Evolutionary conservation across 345 rosid species (phyloP).

Genomic region (Hibiscus tridactylites): DNA sequence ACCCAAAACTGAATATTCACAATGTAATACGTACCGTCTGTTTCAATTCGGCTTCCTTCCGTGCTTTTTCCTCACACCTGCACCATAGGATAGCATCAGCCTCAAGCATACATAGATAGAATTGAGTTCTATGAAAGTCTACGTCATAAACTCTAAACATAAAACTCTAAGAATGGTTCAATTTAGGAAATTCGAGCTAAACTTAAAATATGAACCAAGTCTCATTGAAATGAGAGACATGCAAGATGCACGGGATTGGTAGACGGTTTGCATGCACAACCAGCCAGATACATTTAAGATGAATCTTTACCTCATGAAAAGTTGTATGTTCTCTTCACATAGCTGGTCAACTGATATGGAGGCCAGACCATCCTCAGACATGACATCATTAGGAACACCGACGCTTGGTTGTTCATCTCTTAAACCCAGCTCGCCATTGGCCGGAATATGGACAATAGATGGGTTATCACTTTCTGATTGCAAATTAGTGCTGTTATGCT

Average conservation of each 20-base stretch:
- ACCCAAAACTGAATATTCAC: background rate
- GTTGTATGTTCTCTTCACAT: conserved; percentile 64
- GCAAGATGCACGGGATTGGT: background rate
- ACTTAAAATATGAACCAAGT: background rate
- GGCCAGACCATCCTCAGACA: no score
- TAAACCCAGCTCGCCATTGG: conserved; percentile 8
- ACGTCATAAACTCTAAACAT: no score
- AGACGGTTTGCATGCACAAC: background rate
- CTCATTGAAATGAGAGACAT: background rate
- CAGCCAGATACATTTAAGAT: conserved; percentile 7
- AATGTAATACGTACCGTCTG: conserved; percentile 28
- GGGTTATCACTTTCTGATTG: conserved; percentile 22
- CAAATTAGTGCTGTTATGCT: conserved; percentile 10
- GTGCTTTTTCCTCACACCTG: conserved; percentile 64
- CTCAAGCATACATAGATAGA: background rate
- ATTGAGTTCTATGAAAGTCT: background rate
- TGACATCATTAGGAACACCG: background rate
- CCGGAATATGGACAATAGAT: conserved; percentile 10
- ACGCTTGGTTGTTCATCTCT: conserved; percentile 10
- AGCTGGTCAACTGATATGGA: conserved; percentile 36
- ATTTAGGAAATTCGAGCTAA: no score
- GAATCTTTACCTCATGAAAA: conserved; percentile 48
- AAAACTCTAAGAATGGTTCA: no score
- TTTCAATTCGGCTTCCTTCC: conserved; percentile 48
- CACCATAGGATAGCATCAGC: conserved; percentile 1